Percentiles rank a stretch among this genome's conserved stretches.
phyloP scores from a whole-genome alignment of 306 rosid genomes.

The Cucurbita pepo region DNA sequence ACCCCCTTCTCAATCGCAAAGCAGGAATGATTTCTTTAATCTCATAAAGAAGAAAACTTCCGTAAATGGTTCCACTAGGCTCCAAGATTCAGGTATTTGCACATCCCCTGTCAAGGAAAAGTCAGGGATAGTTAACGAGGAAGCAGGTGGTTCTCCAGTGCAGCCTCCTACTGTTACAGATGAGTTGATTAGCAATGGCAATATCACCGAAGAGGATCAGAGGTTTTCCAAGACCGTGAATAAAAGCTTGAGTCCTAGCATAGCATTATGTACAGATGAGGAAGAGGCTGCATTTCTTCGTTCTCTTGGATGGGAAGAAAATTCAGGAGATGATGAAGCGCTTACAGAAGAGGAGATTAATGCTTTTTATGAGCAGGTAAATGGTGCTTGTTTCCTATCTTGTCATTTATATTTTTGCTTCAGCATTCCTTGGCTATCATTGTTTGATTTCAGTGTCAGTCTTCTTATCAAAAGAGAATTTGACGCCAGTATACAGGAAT shows the following conservation, averaged over 20 bases:
- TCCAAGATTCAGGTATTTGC: slow-evolving; percentile 34
- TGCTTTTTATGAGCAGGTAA: slow-evolving; percentile 65
- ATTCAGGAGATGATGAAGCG: slow-evolving; percentile 80
- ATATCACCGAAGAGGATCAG: slow-evolving; percentile 32
- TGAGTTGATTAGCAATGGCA: slow-evolving; percentile 37
- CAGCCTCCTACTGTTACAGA: slow-evolving; percentile 32
- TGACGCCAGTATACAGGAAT: neutral
- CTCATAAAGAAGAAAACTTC: slow-evolving; percentile 63
- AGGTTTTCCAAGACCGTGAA: slow-evolving; percentile 24
- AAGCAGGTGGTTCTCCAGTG: slow-evolving; percentile 26
- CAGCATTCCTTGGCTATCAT: neutral
- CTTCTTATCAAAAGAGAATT: neutral
- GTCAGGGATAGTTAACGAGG: slow-evolving; percentile 37
- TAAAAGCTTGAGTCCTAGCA: slow-evolving; percentile 21
- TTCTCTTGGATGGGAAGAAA: slow-evolving; percentile 98
- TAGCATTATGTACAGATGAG: slow-evolving; percentile 53
- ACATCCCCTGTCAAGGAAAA: slow-evolving; percentile 47
- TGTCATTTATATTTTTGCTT: neutral
- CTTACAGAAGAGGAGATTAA: slow-evolving; percentile 90
- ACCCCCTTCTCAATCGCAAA: slow-evolving; percentile 69
- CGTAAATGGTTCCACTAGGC: slow-evolving; percentile 31
- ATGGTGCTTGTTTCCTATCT: slow-evolving; percentile 1
- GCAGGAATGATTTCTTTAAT: slow-evolving; percentile 88
- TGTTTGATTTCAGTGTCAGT: neutral
- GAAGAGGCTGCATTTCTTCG: slow-evolving; percentile 94